phyloP scores from a whole-genome alignment of 371 early-diverging fungal genomes.

The Amoeboradix gromovi region DNA sequence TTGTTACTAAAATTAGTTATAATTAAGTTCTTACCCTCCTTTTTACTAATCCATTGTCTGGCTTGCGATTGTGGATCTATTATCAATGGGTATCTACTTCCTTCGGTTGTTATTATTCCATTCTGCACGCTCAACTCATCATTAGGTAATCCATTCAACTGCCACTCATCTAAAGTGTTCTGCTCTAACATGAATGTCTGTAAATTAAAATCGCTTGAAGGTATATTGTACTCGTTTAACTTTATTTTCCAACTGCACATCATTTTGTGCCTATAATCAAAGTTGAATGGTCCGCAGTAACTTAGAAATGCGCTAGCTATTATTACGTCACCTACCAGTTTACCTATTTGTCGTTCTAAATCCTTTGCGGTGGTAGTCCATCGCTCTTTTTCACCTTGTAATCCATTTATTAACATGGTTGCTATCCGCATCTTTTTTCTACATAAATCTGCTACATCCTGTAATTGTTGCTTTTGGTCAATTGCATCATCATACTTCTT shows the following conservation, averaged over 20 bases:
- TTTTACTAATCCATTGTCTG: slow-evolving; percentile 24
- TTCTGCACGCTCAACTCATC: slow-evolving; percentile 28
- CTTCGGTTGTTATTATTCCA: slow-evolving; percentile 25
- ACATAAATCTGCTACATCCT: slow-evolving; percentile 25
- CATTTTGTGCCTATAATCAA: slow-evolving; percentile 18
- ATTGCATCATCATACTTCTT: slow-evolving; percentile 24
- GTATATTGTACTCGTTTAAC: slow-evolving; percentile 16
- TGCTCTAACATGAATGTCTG: slow-evolving; percentile 22
- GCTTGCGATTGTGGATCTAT: slow-evolving; percentile 32
- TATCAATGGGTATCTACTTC: slow-evolving; percentile 22
- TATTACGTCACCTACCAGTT: slow-evolving; percentile 24
- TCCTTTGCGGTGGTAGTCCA: slow-evolving; percentile 28
- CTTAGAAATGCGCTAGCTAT: slow-evolving; percentile 23
- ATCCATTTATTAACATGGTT: slow-evolving; percentile 20
- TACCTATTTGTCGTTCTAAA: slow-evolving; percentile 21
- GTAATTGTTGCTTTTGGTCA: slow-evolving; percentile 19
- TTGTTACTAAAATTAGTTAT: slow-evolving; percentile 20
- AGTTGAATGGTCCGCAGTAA: slow-evolving; percentile 28
- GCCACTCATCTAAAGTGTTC: slow-evolving; percentile 29
- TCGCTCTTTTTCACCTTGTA: slow-evolving; percentile 28
- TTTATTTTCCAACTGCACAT: slow-evolving; percentile 21
- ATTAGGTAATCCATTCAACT: slow-evolving; percentile 30
- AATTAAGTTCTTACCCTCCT: slow-evolving; percentile 21
- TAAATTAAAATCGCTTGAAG: slow-evolving; percentile 22
- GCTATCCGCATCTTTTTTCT: slow-evolving; percentile 29